Evolutionary conservation across 2,329 filamentous ascomycete genomes (phyloP).

Genomic region (Aspergillus novofumigatus): DNA sequence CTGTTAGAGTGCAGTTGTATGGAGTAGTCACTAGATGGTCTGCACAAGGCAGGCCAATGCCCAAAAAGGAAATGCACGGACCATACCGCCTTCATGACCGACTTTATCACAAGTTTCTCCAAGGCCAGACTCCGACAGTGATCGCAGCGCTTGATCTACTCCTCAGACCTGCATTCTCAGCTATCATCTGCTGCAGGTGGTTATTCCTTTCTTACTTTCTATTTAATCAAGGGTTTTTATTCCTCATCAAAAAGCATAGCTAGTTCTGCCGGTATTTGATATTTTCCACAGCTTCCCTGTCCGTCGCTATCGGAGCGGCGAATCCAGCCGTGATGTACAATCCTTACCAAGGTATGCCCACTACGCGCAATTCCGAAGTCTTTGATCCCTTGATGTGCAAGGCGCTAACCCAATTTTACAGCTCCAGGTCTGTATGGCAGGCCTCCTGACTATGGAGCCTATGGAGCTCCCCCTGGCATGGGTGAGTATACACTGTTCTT

Average conservation of each 20-base stretch:
- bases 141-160: not conserved
- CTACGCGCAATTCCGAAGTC: not conserved
- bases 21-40: no score
- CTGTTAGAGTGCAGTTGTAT: no score
- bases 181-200: not conserved
- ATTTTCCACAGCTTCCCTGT: not conserved
- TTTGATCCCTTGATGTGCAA: not conserved
- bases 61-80: slow-evolving; percentile 2
- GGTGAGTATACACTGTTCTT: slow-evolving; percentile 51
- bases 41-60: not conserved
- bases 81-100: not conserved
- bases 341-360: slow-evolving; percentile 39
- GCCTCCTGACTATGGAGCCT: slow-evolving; percentile 68
- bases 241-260: not conserved
- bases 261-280: not conserved
- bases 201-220: not conserved
- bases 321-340: slow-evolving; percentile 38
- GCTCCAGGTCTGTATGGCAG: slow-evolving; percentile 61
- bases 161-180: not conserved
- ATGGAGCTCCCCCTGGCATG: slow-evolving; percentile 75
- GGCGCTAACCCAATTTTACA: slow-evolving; percentile 15
- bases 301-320: slow-evolving; percentile 8
- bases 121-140: not conserved
- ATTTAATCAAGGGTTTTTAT: slow-evolving; percentile 8
- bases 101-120: not conserved